phyloP scores from a whole-genome alignment of 805 yeast genomes.

The Metschnikowia noctiluminum region DNA sequence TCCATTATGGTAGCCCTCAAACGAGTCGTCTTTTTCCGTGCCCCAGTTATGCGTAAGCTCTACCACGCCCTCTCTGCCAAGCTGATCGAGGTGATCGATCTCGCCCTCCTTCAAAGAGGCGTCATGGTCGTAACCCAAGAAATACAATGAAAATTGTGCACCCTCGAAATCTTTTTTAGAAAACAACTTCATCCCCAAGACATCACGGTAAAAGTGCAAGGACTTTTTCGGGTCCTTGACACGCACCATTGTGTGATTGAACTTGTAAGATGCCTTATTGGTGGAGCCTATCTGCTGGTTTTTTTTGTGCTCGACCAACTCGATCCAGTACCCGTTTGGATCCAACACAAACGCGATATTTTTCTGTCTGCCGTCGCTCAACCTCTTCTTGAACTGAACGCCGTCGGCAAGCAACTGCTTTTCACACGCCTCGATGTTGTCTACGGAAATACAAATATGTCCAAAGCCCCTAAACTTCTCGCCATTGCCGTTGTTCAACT shows the following conservation, averaged over 20 bases:
- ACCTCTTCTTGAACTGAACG: conserved; percentile 76
- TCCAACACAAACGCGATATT: conserved; percentile 93
- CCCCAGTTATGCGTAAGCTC: conserved; percentile 97
- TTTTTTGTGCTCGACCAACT: conserved; percentile 61
- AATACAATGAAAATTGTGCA: conserved; percentile 84
- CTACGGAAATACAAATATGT: conserved; percentile 85
- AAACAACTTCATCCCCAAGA: conserved; percentile 76
- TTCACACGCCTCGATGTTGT: conserved; percentile 67
- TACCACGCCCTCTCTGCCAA: conserved; percentile 61
- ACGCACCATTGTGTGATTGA: conserved; percentile 92
- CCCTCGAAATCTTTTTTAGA: conserved; percentile 52
- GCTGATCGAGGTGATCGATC: conserved; percentile 31
- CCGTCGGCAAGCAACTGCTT: conserved; percentile 53
- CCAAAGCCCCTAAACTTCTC: conserved; percentile 91
- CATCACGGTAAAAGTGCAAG: conserved; percentile 71
- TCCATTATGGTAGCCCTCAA: conserved; percentile 77
- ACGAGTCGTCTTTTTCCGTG: conserved; percentile 73
- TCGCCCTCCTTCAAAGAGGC: conserved; percentile 41
- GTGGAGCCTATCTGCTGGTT: conserved; percentile 41
- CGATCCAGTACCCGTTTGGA: conserved; percentile 97
- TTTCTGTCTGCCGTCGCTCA: conserved; percentile 87
- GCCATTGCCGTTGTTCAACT: conserved; percentile 74
- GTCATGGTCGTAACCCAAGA: conserved; percentile 67
- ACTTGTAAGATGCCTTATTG: conserved; percentile 41
- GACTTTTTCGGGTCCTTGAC: conserved; percentile 80